Conservation (phyloP, 139 green algal genomes). For the Chlorella sp. region DNA sequence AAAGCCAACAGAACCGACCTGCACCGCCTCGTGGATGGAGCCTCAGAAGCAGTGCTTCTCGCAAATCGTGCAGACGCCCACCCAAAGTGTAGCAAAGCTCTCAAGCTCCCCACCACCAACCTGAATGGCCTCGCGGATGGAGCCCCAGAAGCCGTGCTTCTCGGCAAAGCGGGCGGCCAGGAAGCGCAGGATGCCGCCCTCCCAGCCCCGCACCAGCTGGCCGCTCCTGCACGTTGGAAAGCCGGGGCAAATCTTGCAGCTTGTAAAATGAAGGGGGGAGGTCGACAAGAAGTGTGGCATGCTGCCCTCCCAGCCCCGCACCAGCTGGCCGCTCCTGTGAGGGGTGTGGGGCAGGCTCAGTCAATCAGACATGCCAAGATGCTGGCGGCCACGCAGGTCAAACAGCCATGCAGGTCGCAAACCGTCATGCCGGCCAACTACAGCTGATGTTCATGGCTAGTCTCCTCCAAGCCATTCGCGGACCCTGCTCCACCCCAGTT, state of each 20-base stretch:
- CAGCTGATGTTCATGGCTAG: too few species aligned
- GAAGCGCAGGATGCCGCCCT: conserved; percentile 75
- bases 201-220: conserved; percentile 81
- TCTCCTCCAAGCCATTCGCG: too few species aligned
- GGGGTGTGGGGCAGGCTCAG: neutral
- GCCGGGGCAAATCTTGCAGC: too few species aligned
- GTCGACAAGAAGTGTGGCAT: conserved; percentile 22
- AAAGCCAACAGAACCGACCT: too few species aligned
- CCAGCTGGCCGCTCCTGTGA: conserved; percentile 61
- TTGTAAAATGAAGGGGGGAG: neutral
- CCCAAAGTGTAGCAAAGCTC: too few species aligned
- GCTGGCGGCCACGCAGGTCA: neutral
- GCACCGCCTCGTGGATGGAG: too few species aligned
- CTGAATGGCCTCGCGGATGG: conserved; percentile 4
- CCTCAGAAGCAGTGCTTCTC: too few species aligned
- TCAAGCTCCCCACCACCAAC: neutral
- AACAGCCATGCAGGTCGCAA: too few species aligned
- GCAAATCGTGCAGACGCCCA: too few species aligned
- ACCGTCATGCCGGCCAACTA: too few species aligned
- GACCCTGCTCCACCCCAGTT: too few species aligned
- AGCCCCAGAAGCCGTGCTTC: conserved; percentile 26
- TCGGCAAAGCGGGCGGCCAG: conserved; percentile 55
- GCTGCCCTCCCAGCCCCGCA: conserved; percentile 79
- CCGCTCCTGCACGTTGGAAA: conserved; percentile 24
- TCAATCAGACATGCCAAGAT: neutral